phyloP scores from a whole-genome alignment of 2,329 filamentous ascomycete species.

The Fusarium torulosum region DNA sequence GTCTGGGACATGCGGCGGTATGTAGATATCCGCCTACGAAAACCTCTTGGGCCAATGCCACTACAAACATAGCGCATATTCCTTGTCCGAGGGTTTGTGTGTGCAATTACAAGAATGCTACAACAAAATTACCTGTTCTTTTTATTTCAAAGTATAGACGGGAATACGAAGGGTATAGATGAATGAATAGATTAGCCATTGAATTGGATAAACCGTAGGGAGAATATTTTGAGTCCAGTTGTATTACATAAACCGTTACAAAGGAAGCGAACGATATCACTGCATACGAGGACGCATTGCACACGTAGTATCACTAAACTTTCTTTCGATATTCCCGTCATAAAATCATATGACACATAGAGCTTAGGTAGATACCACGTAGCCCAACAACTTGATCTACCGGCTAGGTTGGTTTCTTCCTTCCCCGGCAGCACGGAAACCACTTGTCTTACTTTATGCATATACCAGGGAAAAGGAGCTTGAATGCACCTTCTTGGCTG shows the following conservation, averaged over 20 bases:
- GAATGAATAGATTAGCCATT: neutral
- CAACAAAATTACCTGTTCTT: neutral
- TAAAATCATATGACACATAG: neutral
- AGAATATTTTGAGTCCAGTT: neutral
- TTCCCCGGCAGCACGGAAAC: neutral
- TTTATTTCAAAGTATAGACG: neutral
- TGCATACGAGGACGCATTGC: neutral
- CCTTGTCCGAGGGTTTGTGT: neutral
- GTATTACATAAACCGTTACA: neutral
- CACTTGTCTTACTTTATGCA: conserved; percentile 26
- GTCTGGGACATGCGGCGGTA: conserved; percentile 31
- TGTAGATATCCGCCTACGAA: conserved; percentile 37
- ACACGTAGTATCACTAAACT: too few species aligned
- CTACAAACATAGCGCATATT: conserved; percentile 26
- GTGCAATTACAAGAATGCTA: neutral
- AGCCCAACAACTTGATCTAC: neutral
- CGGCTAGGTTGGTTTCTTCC: conserved; percentile 1
- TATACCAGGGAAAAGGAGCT: conserved; percentile 17
- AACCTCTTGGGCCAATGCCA: conserved; percentile 24
- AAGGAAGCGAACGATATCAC: neutral
- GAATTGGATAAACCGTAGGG: neutral
- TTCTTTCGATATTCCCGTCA: neutral
- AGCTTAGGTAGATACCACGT: neutral
- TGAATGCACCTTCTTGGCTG: conserved; percentile 17
- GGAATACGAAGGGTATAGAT: neutral